Evolutionary conservation across 2,329 filamentous ascomycete species (phyloP), one percentile per base, ranked within the genome.

Genomic region (Aspergillus floridensis): DNA sequence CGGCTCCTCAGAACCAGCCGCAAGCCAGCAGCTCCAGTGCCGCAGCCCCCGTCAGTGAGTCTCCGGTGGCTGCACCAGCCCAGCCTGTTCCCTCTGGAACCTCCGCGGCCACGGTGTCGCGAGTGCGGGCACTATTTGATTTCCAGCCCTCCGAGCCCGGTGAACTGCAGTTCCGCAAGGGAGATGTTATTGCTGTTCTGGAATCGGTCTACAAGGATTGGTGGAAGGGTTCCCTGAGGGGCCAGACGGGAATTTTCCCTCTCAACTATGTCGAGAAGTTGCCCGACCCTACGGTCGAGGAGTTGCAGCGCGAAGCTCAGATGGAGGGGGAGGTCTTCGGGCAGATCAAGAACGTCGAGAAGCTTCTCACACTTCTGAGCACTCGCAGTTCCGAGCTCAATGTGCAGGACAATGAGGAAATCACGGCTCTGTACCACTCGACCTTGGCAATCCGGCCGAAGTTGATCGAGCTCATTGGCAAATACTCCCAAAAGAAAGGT

Each of bases 401-500:
- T 66, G 89, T 93, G 58, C 89, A 96, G 71, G 95, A 98, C 68
- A 97, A 96, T 65, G 95, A 99, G 75, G 95, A 99, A 79, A 97
- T 99, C 63, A 96, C 92, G 55, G 84, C 84, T 83, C 68, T 89
- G 35, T 99, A 99, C 72, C 93, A 99, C 72, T 92, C 93, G 64
- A 98, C 95, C 0, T 78, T 98, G 64, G 91, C 93, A 3, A 99
- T 99, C 70, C 86, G 95, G 32, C 95, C 95, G 12, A 99, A 99
- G 80, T 80, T 99, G 63, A 98, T 99, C 73, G 96, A 98, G 79
- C 80, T 99, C 53, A 99, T 99, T 73, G 95, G 96, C 63, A 98
- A 98, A 75, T 99, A 99, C 74, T 98, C 95, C 10, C 95, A 99
- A 74, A 98, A 96, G 85, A 99, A 99, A 79, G 93, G 92, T 93